Percentiles rank a stretch among this genome's conserved stretches.
These are phyloP conservation scores for Pseudocercospora vitis DNA, from an alignment of 2,329 filamentous ascomycete species.

Conservation along the genomic window DNA sequence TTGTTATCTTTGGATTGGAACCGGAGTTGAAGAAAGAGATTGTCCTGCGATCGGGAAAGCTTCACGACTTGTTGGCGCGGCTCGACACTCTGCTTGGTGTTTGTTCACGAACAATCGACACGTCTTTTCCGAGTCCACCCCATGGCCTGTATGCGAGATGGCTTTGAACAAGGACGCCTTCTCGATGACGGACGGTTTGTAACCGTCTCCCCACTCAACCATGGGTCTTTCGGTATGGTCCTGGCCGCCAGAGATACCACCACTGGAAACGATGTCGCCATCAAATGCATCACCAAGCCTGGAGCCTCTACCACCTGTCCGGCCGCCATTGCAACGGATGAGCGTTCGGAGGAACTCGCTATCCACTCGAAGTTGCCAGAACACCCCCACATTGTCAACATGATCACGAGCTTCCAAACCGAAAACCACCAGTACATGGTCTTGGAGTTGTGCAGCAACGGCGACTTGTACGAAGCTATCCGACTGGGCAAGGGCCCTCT, in stretches of 20 bases:
- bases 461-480: conserved; percentile 96
- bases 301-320: conserved; percentile 61
- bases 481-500: conserved; percentile 81
- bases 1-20: conserved; percentile 26
- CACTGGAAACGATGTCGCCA: conserved; percentile 79
- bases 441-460: conserved; percentile 90
- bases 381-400: conserved; percentile 91
- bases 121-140: conserved; percentile 20
- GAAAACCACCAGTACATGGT: conserved; percentile 87
- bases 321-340: conserved; percentile 71
- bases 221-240: conserved; percentile 98
- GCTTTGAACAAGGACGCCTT: conserved; percentile 75
- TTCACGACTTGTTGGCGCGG: conserved; percentile 27
- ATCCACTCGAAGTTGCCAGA: conserved; percentile 76
- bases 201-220: conserved; percentile 91
- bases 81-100: conserved; percentile 20
- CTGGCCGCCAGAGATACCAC: conserved; percentile 81
- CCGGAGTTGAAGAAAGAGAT: conserved; percentile 24
- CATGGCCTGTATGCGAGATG: conserved; percentile 86
- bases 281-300: conserved; percentile 94
- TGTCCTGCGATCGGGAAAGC: conserved; percentile 20
- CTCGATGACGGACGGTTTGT: conserved; percentile 80
- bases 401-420: conserved; percentile 89
- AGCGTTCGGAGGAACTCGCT: conserved; percentile 75
- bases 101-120: conserved; percentile 21